phyloP scores from a whole-genome alignment of 2,329 filamentous ascomycete genomes.

The Talaromyces islandicus region DNA sequence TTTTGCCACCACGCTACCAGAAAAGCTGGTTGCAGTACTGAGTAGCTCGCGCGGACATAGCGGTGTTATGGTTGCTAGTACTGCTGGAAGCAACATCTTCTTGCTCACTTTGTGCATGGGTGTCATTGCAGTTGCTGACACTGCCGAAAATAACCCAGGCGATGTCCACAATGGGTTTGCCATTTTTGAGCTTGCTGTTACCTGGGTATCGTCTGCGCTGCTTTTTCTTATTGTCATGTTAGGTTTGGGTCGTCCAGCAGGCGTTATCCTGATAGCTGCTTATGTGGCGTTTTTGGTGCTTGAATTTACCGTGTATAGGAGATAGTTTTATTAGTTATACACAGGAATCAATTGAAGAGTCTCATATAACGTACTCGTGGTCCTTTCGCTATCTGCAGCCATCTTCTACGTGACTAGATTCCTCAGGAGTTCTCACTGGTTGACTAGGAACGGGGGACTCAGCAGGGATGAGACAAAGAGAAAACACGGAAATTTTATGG shows the following conservation, averaged over 20 bases:
- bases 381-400: too few relatives aligned
- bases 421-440: too few relatives aligned
- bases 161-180: slow-evolving; percentile 14
- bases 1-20: slow-evolving; percentile 49
- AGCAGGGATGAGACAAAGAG: too few relatives aligned
- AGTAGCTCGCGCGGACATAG: slow-evolving; percentile 42
- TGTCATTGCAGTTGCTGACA: slow-evolving; percentile 16
- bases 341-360: too few relatives aligned
- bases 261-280: slow-evolving; percentile 22
- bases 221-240: slow-evolving; percentile 2
- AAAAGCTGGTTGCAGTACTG: slow-evolving; percentile 48
- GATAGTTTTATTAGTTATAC: background rate
- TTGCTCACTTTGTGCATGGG: slow-evolving; percentile 46
- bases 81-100: slow-evolving; percentile 52
- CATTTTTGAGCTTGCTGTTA: slow-evolving; percentile 18
- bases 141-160: background rate
- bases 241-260: slow-evolving; percentile 14
- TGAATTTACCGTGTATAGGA: slow-evolving; percentile 23
- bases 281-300: slow-evolving; percentile 30
- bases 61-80: slow-evolving; percentile 49
- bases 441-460: too few relatives aligned
- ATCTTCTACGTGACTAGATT: too few relatives aligned
- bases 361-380: too few relatives aligned
- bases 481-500: too few relatives aligned
- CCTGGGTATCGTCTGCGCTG: slow-evolving; percentile 7